Conservation (phyloP, 2,329 filamentous ascomycete species). For the Colletotrichum cuscutae region DNA sequence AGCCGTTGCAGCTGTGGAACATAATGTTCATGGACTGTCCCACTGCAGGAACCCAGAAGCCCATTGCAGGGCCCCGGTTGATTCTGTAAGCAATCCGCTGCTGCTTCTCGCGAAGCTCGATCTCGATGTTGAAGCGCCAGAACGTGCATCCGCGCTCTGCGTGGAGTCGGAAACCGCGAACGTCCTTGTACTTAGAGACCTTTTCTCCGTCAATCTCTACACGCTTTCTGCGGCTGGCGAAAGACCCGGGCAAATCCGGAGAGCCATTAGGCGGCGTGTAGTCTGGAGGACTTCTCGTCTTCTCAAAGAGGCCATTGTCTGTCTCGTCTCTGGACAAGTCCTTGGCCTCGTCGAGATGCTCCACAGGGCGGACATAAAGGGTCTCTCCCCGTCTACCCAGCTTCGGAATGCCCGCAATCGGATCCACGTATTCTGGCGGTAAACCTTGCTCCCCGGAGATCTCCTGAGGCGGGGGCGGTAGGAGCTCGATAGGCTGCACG, state of each 20-base stretch:
- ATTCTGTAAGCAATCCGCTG: constrained; percentile 94
- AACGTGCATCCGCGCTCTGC: constrained; percentile 90
- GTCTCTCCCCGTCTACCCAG: constrained; percentile 86
- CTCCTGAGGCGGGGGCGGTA: constrained; percentile 80
- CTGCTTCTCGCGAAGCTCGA: constrained; percentile 83
- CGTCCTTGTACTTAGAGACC: constrained; percentile 82
- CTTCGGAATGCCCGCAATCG: constrained; percentile 87
- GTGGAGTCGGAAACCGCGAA: constrained; percentile 84
- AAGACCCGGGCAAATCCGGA: constrained; percentile 62
- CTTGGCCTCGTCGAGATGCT: constrained; percentile 80
- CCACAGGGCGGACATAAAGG: constrained; percentile 89
- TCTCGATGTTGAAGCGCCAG: constrained; percentile 95
- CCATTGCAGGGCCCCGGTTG: constrained; percentile 87
- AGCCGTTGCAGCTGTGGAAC: constrained; percentile 98
- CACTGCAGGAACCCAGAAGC: constrained; percentile 92
- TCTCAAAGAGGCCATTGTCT: constrained; percentile 85
- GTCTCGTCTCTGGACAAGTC: constrained; percentile 85
- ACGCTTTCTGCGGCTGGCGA: constrained; percentile 63
- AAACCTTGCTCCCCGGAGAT: constrained; percentile 72
- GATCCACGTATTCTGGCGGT: constrained; percentile 86
- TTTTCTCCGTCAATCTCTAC: constrained; percentile 80
- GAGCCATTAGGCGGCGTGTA: constrained; percentile 52
- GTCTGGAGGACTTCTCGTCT: constrained; percentile 65
- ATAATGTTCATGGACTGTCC: constrained; percentile 96
- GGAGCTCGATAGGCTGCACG: constrained; percentile 83